Base-by-base conservation (phyloP, 805 yeast genomes). In the Yarrowia sp. region DNA sequence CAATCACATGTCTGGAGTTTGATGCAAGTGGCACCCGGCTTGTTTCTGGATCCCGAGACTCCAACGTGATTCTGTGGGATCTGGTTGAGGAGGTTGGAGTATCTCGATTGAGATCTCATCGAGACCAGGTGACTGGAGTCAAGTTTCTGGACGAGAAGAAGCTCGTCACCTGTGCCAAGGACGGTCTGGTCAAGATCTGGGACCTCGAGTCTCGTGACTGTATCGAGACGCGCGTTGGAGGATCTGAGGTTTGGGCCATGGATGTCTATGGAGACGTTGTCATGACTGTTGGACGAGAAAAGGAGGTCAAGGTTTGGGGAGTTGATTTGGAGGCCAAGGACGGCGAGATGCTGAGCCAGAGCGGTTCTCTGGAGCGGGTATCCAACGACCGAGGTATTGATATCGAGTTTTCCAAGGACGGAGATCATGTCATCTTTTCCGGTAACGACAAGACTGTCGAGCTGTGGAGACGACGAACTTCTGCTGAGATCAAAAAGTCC, bases 221-320 rank as follows among this genome's bases (percentile, higher is more conserved):
- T 76, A 79, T 92, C 5, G 99, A 95, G 74, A 92, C 98, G 1
- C 98, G 92, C 73, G 85, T 92, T 67, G 97, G 98, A 0, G 97
- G 89, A 22, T 92, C 93, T 66, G 98, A 95, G 75, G 90, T 97
- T 77, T 95, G 98, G 98, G 79, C 89, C 2, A 74, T 92, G 71
- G 89, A 84, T 3, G 73, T 85, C 19, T 62, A 64, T 19, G 77
- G 79, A 48, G 73, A 75, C 10, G 74, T 78, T 62, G 77, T 83
- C 30, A 75, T 92, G 21, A 92, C 98, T 0, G 82, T 89, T 30
- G 92, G 97, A 48, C 83, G 85, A 71, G 92, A 90, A 68, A 86
- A 89, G 68, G 96, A 91, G 73, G 81, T 90, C 33, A 90, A 90
- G 73, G 80, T 92, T 9, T 95, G 98, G 98, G 75, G 76, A 26